Conservation (phyloP, 768 basidiomycete genomes). For the Podaxis pistillaris region DNA sequence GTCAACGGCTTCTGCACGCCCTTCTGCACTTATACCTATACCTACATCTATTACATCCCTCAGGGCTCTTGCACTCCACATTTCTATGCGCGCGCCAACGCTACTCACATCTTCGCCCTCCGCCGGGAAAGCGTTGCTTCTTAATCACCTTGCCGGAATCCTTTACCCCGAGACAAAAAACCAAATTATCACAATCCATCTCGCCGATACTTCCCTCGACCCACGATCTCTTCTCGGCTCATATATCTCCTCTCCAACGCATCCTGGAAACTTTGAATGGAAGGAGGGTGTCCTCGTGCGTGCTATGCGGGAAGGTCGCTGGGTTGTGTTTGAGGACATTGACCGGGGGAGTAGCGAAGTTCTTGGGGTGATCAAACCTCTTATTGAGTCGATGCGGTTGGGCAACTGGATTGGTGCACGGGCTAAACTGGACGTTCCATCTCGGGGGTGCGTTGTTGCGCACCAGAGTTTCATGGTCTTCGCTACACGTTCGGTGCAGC, state of each 20-base stretch:
- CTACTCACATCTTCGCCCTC: constrained; percentile 86
- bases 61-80: constrained; percentile 56
- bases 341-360: constrained; percentile 91
- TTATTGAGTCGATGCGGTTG: constrained; percentile 69
- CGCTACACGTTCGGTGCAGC: constrained; percentile 73
- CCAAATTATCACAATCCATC: constrained; percentile 81
- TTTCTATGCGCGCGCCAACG: constrained; percentile 70
- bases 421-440: constrained; percentile 70
- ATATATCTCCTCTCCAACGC: constrained; percentile 81
- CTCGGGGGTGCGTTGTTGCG: constrained; percentile 71
- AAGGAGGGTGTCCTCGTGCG: constrained; percentile 91
- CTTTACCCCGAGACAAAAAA: constrained; percentile 60
- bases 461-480: constrained; percentile 83
- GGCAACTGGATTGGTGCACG: constrained; percentile 76
- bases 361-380: constrained; percentile 80
- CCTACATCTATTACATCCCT: constrained; percentile 58
- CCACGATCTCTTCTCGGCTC: constrained; percentile 91
- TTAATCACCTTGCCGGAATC: constrained; percentile 70
- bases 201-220: constrained; percentile 95
- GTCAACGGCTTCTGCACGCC: constrained; percentile 20
- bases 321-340: constrained; percentile 92
- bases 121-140: constrained; percentile 80
- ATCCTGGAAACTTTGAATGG: constrained; percentile 92
- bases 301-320: constrained; percentile 85
- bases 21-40: constrained; percentile 58